These are phyloP conservation scores for Pythium volutum DNA, from an alignment of 352 stramenopile genomes.

Conservation along the genomic window DNA sequence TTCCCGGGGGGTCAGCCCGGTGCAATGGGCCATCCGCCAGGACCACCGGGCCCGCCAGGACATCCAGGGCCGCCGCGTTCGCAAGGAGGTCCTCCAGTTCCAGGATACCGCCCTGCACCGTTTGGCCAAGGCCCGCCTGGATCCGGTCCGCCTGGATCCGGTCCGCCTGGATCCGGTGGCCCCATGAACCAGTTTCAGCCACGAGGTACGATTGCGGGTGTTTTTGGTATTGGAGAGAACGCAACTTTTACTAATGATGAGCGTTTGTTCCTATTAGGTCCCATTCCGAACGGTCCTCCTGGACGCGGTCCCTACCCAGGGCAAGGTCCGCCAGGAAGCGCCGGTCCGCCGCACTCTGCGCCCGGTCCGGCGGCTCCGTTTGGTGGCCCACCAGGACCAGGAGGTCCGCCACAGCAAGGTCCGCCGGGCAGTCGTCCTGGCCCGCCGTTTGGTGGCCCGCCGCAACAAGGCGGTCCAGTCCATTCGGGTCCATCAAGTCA, in stretches of 20 bases:
- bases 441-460: slow-evolving; percentile 24
- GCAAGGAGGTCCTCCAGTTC: slow-evolving; percentile 16
- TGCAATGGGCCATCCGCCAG: not conserved
- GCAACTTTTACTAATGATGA: not conserved
- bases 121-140: slow-evolving; percentile 16
- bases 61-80: slow-evolving; percentile 17
- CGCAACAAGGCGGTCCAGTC: slow-evolving; percentile 13
- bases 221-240: not conserved
- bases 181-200: slow-evolving; percentile 46
- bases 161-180: slow-evolving; percentile 35
- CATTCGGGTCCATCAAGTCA: slow-evolving; percentile 12
- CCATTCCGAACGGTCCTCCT: slow-evolving; percentile 17
- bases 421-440: slow-evolving; percentile 18
- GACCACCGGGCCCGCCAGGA: slow-evolving; percentile 16
- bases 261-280: slow-evolving; percentile 7
- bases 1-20: slow-evolving; percentile 21
- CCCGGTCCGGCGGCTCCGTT: slow-evolving; percentile 20
- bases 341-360: slow-evolving; percentile 4
- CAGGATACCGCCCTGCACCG: slow-evolving; percentile 6
- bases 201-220: slow-evolving; percentile 17
- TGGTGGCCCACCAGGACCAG: slow-evolving; percentile 19
- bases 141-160: slow-evolving; percentile 27
- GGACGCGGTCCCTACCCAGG: slow-evolving; percentile 25
- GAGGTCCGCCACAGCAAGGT: slow-evolving; percentile 18
- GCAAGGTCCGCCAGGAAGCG: slow-evolving; percentile 16